Evolutionary conservation across 2,329 filamentous ascomycete genomes (phyloP).

Genomic region (Stachybotrys chlorohalonatus): DNA sequence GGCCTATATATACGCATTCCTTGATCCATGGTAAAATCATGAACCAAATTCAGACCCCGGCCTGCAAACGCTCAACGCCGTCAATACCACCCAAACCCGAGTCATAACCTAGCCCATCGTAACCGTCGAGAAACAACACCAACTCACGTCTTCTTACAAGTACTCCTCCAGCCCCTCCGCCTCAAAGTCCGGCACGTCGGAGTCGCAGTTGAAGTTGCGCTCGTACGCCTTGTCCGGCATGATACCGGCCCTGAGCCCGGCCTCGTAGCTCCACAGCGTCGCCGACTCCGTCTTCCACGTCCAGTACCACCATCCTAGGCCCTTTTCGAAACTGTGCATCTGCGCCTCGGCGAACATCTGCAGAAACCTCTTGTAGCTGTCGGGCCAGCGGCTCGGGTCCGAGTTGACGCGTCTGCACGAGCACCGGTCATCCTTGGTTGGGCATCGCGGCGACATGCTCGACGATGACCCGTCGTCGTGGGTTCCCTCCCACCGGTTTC

Average conservation of each 20-base stretch:
- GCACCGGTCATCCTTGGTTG: constrained; percentile 56
- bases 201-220: constrained; percentile 59
- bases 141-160: constrained; percentile 16
- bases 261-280: constrained; percentile 86
- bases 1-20: too few species aligned
- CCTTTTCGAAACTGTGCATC: constrained; percentile 88
- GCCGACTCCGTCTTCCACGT: constrained; percentile 88
- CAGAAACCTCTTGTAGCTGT: constrained; percentile 75
- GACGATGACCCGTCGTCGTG: constrained; percentile 57
- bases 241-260: constrained; percentile 67
- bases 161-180: constrained; percentile 37
- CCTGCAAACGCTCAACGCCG: background rate
- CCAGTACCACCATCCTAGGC: constrained; percentile 99
- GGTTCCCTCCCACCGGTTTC: constrained; percentile 87
- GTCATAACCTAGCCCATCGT: too few species aligned
- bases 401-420: constrained; percentile 70
- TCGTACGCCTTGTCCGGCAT: constrained; percentile 68
- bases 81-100: background rate
- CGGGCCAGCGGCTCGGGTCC: constrained; percentile 56
- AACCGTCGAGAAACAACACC: background rate
- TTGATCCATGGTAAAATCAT: too few species aligned
- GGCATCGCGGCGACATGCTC: constrained; percentile 66
- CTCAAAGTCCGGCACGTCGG: constrained; percentile 44
- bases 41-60: background rate
- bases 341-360: constrained; percentile 89